Evolutionary conservation across 768 basidiomycete species (phyloP).

Genomic region (Cubamyces sp.): DNA sequence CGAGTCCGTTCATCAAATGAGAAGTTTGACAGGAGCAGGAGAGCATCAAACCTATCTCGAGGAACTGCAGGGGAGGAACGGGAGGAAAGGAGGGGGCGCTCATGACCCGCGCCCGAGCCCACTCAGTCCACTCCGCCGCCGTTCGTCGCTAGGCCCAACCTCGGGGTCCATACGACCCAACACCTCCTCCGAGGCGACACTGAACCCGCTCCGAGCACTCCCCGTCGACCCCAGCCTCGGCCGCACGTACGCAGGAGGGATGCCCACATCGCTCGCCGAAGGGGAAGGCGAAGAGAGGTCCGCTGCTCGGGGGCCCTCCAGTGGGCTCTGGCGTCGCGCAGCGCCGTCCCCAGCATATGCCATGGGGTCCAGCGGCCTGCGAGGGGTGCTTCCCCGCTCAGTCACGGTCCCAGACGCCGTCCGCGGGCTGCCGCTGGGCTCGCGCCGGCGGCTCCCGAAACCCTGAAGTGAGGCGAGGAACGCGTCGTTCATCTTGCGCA

Average conservation of each 20-base stretch:
- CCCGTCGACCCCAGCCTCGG: slow-evolving; percentile 38
- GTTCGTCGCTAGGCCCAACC: slow-evolving; percentile 30
- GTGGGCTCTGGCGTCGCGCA: slow-evolving; percentile 11
- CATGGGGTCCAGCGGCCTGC: slow-evolving; percentile 7
- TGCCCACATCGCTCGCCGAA: slow-evolving; percentile 5
- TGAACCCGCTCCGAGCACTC: slow-evolving; percentile 43
- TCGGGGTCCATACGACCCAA: slow-evolving; percentile 57
- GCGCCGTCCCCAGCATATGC: neutral
- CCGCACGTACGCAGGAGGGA: slow-evolving; percentile 28
- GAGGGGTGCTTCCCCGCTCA: neutral
- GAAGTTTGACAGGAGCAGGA: too few relatives aligned
- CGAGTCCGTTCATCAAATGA: too few relatives aligned
- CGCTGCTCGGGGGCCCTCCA: neutral
- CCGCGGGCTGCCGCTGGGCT: slow-evolving; percentile 26
- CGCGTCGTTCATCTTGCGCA: slow-evolving; percentile 67
- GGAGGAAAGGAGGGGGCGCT: neutral
- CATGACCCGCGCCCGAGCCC: slow-evolving; percentile 13
- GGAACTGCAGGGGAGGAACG: too few relatives aligned
- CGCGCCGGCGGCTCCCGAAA: slow-evolving; percentile 42
- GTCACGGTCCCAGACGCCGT: neutral
- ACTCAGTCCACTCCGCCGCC: slow-evolving; percentile 20
- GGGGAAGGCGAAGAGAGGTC: slow-evolving; percentile 1
- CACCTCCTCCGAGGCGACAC: slow-evolving; percentile 52
- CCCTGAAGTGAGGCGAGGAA: slow-evolving; percentile 70
- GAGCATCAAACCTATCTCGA: too few relatives aligned